Evolutionary conservation across 768 basidiomycete species (phyloP), one percentile per base, ranked within the genome.

Genomic region (Boletus bicolor): DNA sequence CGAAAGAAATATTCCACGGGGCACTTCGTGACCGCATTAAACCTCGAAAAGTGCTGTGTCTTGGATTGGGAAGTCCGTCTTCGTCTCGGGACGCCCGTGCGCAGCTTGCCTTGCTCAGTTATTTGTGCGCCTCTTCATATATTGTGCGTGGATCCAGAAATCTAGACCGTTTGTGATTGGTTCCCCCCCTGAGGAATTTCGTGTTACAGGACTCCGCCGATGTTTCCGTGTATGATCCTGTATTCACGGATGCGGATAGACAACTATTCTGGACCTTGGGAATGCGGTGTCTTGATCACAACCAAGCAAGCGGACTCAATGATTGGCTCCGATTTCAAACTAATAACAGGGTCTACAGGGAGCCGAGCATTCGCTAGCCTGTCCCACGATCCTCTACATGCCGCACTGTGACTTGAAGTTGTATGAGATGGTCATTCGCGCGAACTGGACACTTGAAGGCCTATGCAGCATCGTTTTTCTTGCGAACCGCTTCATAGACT

Each of bases 321-420:
- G 19, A 19, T 19, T 19, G 46, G 28, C 41, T 21, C 34, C 30
- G 38, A 57, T 43, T 50, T 47, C 53, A 47, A 41, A 49, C 61
- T 57, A 7, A 66, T 41, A 30, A 45, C 36, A 30, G 36, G 49
- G 51, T 58, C 26, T 47, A 24, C 62, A 80, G 77, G 67, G 66
- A 26, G 70, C 68, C 24, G 67, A 66, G 51, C 68, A 77, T 54
- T 52, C 55, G 15, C 36, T 74, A 45, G 57, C 61, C 28, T 49
- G 59, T 53, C 82, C 84, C 59, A 88, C 86, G 45, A 74, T 91
- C 52, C 74, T 85, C 51, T 89, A 82, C 72, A 89, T 90, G 87
- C 89, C 87, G 21, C 89, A 91, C 69, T 90, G 89, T 67, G 86
- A 88, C 64, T 65, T 86, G 69, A 78, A 77, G 57, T 76, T 91